Base-by-base conservation (phyloP, 805 yeast species). In the Hanseniaspora lindneri region DNA sequence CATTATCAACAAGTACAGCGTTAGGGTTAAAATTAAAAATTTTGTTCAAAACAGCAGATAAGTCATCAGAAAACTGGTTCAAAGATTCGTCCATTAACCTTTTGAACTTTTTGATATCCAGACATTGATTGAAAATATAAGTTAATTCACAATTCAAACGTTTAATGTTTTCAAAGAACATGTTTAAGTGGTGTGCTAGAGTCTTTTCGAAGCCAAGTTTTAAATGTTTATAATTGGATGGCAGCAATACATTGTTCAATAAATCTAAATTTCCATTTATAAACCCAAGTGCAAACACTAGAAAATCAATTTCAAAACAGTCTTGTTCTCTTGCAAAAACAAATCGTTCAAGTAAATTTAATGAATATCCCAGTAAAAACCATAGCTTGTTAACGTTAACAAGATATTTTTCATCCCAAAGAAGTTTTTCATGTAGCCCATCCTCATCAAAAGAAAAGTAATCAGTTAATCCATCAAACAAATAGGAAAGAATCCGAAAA, bases 381-480 rank as follows among this genome's bases (percentile, higher is more conserved):
- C 49, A 44, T 11, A 44, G 20, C 23, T 37, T 37, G 10, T 30
- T 7, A 23, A 39, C 21, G 7, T 17, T 21, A 13, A 8, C 10
- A 11, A 28, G 21, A 29, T 44, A 39, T 1, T 23, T 23, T 10
- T 25, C 28, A 20, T 19, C 6, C 9, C 10, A 7, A n/a, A 25
- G 30, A 9, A 11, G 16, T 17, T 27, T 34, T 20, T 43, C 47
- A 16, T 27, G 7, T 16, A 43, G 27, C 9, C n/a, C n/a, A 4
- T 27, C 24, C 9, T 23, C 25, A 23, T 35, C 20, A 27, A 27
- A 27, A 10, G 33, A 16, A 3, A 44, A 13, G 37, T 37, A 44
- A 36, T 44, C 49, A 19, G 37, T 37, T 7, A 44, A 27, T 10
- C 49, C 49, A 17, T 44, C 49, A 28, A 21, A 44, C 25, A 44